Percentiles rank a stretch among this genome's conserved stretches.
Evolutionary conservation across 192 early-diverging fungal species (phyloP).

Genomic region (Linnemannia exigua): DNA sequence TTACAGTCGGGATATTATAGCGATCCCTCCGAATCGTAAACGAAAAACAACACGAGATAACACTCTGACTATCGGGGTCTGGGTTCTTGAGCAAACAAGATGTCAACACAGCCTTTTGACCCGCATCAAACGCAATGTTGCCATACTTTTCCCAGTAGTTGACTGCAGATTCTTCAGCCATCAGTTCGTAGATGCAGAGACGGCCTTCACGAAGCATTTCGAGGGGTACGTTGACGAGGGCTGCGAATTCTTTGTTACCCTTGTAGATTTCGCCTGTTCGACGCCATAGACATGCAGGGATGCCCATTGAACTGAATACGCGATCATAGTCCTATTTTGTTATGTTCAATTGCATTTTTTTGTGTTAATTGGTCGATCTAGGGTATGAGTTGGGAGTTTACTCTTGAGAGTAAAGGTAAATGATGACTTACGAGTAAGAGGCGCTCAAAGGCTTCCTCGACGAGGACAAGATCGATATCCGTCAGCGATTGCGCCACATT

Average conservation of each 20-base stretch:
- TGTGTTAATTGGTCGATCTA: too few relatives aligned
- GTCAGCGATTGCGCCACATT: slow-evolving; percentile 89
- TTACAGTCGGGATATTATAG: slow-evolving; percentile 81
- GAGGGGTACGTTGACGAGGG: slow-evolving; percentile 86
- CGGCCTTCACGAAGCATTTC: slow-evolving; percentile 83
- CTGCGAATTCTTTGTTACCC: slow-evolving; percentile 95
- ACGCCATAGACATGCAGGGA: slow-evolving; percentile 96
- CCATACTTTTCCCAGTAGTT: slow-evolving; percentile 99
- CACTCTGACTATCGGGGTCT: slow-evolving; percentile 62
- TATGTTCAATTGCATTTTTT: too few relatives aligned
- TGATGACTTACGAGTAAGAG: slow-evolving; percentile 78
- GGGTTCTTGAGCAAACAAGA: slow-evolving; percentile 86
- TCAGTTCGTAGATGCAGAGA: slow-evolving; percentile 71
- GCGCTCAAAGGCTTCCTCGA: slow-evolving; percentile 97
- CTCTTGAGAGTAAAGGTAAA: too few relatives aligned
- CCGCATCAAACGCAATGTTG: slow-evolving; percentile 96
- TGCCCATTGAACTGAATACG: slow-evolving; percentile 94
- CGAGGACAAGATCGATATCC: slow-evolving; percentile 94
- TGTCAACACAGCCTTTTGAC: slow-evolving; percentile 96
- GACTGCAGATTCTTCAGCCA: slow-evolving; percentile 94
- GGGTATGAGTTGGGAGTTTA: too few relatives aligned
- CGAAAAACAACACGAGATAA: slow-evolving; percentile 90
- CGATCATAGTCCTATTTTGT: slow-evolving; percentile 89
- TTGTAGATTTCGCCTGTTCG: slow-evolving; percentile 97
- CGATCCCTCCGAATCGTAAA: slow-evolving; percentile 96